Evolutionary conservation across 148 eudicot species (phyloP), one percentile per base, ranked within the genome.

Genomic region (Camellia granthamiana): DNA sequence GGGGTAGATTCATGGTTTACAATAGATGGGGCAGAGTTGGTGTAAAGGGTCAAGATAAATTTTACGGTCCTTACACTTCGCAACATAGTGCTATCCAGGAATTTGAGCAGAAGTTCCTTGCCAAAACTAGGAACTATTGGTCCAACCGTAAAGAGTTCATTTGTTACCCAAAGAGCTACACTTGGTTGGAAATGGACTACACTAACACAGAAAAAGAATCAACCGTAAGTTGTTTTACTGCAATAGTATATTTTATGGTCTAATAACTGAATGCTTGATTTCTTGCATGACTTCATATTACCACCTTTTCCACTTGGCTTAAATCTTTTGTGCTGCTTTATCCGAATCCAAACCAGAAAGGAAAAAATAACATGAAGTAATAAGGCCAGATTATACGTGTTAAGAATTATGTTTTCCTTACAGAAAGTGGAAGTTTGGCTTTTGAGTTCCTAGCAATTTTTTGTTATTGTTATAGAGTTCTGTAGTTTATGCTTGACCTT

Each of bases 11-110:
- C 86, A 89, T 92, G 90, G 92, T 96, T 73, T 96, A 92, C 81
- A 87, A 77, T 79, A 93, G 97, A 90, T 96, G 99, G 98, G 99
- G 99, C 19, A 92, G 99, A 86, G 99, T 96, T 82, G 99, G 99
- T 74, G 80, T 92, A 55, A 94, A 90, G 87, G 99, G 99, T 81
- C 98, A 92, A 84, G 92, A 91, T 84, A 96, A 94, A 84, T 69
- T 96, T 64, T 85, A 84, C 61, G 99, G 99, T 51, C 98, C 98
- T n/a, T 96, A 84, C 84, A 84, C 89, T 73, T 90, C 90, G 10
- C 78, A 69, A 62, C 81, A 91, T 42, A 75, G 81, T 82, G 98
- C 97, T 42, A 82, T 84, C 43, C 69, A 81, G 59, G 98, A 96
- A 84, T 96, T 96, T 77, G 94, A 52, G 76, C 76, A 72, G 44